phyloP scores from a whole-genome alignment of 257 asterid species.

The Lantana camara region DNA sequence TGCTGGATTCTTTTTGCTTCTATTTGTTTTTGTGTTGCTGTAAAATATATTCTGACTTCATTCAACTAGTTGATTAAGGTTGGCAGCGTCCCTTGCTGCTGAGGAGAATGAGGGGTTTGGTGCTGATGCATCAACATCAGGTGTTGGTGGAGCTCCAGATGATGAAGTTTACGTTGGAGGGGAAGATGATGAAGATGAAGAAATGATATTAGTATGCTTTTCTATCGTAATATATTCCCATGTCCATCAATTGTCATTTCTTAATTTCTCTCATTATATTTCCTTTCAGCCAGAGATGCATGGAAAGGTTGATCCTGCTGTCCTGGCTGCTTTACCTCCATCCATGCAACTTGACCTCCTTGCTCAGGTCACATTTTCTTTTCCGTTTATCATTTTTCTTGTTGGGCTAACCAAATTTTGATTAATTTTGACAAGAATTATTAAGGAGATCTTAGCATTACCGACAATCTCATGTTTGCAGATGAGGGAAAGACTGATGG shows the following conservation, averaged over 20 bases:
- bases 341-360: constrained; percentile 99
- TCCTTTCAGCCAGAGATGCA: constrained; percentile 76
- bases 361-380: constrained; percentile 64
- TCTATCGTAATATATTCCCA: constrained; percentile 9
- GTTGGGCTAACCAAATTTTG: neutral
- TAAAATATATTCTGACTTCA: constrained; percentile 35
- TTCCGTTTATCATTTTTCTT: neutral
- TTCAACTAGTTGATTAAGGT: constrained; percentile 66
- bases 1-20: constrained; percentile 11
- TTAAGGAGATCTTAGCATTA: constrained; percentile 18
- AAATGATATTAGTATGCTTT: constrained; percentile 80
- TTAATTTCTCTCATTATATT: neutral
- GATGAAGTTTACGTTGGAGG: constrained; percentile 38
- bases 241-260: neutral
- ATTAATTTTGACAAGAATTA: neutral
- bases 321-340: constrained; percentile 93
- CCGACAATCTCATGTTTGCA: constrained; percentile 40
- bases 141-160: constrained; percentile 38
- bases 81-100: constrained; percentile 95
- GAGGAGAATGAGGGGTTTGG: constrained; percentile 68
- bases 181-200: constrained; percentile 73
- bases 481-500: constrained; percentile 99
- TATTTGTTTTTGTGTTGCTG: neutral
- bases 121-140: constrained; percentile 69
- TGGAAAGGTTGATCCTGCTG: constrained; percentile 91